Conservation (phyloP, 352 stramenopile species). For the Pythium aquatile region DNA sequence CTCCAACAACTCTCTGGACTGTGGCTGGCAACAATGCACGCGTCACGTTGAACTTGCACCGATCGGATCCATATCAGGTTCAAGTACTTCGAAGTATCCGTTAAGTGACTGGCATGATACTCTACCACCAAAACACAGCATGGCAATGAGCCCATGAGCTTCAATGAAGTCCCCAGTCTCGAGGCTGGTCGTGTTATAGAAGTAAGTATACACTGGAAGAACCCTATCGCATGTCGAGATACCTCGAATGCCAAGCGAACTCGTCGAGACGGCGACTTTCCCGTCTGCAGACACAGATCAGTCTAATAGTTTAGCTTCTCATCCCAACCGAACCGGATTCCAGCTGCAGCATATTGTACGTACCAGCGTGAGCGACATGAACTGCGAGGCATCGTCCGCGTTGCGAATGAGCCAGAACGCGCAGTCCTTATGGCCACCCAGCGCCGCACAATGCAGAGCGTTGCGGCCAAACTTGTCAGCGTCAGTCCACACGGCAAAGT, state of each 20-base stretch:
- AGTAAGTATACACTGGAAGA: neutral
- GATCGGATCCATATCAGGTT: too few relatives aligned
- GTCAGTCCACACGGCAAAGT: constrained; percentile 78
- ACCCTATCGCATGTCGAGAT: neutral
- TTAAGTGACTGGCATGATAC: too few relatives aligned
- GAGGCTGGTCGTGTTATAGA: neutral
- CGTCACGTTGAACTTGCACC: too few relatives aligned
- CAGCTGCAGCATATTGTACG: neutral
- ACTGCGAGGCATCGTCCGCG: constrained; percentile 55
- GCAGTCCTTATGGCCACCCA: constrained; percentile 82
- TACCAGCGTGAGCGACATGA: constrained; percentile 75
- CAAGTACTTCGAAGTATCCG: too few relatives aligned
- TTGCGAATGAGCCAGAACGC: constrained; percentile 83
- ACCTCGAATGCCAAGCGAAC: neutral
- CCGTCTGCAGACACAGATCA: constrained; percentile 44
- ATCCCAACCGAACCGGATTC: too few relatives aligned
- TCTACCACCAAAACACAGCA: too few relatives aligned
- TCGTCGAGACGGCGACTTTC: constrained; percentile 77
- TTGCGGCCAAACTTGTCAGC: constrained; percentile 86
- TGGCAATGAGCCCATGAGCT: too few relatives aligned
- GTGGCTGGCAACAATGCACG: too few relatives aligned
- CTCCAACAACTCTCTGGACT: too few relatives aligned
- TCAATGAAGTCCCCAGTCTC: too few relatives aligned
- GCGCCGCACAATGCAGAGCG: constrained; percentile 72
- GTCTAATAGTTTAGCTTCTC: too few relatives aligned